These are phyloP conservation scores for Trametes cinnabarina DNA, from an alignment of 768 basidiomycete genomes.

Conservation along the genomic window DNA sequence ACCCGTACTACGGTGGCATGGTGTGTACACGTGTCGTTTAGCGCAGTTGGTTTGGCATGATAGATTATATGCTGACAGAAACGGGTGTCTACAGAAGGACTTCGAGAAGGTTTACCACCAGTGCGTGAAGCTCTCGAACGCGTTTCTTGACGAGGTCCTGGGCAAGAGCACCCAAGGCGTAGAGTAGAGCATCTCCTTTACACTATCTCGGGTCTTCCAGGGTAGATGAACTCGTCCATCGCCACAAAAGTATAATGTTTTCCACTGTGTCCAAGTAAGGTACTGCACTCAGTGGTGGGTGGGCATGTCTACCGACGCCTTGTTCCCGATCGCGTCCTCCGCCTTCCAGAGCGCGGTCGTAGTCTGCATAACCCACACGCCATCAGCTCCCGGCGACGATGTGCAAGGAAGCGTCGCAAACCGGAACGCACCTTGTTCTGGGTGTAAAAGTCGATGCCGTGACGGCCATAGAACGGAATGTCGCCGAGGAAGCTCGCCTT, in stretches of 20 bases:
- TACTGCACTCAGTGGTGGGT: conserved; percentile 54
- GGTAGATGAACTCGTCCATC: background rate
- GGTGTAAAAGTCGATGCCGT: conserved; percentile 94
- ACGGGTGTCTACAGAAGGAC: conserved; percentile 43
- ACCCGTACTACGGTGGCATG: conserved; percentile 80
- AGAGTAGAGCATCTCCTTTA: background rate
- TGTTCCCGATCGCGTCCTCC: conserved; percentile 76
- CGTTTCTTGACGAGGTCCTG: conserved; percentile 70
- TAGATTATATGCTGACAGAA: background rate
- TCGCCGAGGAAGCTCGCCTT: conserved; percentile 86
- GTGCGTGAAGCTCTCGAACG: conserved; percentile 69
- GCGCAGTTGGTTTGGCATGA: background rate
- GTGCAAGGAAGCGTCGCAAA: background rate
- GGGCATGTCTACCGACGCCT: conserved; percentile 86
- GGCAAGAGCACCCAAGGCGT: conserved; percentile 27
- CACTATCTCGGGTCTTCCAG: too few species aligned
- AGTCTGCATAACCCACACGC: conserved; percentile 48
- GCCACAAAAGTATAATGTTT: conserved; percentile 11
- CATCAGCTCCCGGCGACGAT: background rate
- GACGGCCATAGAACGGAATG: conserved; percentile 88
- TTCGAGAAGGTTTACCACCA: conserved; percentile 81
- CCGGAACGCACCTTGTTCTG: conserved; percentile 73
- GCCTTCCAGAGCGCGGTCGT: conserved; percentile 91
- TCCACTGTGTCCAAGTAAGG: background rate
- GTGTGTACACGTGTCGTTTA: conserved; percentile 37